Conservation (phyloP, 257 asterid species). For the Jasminum sambac region DNA sequence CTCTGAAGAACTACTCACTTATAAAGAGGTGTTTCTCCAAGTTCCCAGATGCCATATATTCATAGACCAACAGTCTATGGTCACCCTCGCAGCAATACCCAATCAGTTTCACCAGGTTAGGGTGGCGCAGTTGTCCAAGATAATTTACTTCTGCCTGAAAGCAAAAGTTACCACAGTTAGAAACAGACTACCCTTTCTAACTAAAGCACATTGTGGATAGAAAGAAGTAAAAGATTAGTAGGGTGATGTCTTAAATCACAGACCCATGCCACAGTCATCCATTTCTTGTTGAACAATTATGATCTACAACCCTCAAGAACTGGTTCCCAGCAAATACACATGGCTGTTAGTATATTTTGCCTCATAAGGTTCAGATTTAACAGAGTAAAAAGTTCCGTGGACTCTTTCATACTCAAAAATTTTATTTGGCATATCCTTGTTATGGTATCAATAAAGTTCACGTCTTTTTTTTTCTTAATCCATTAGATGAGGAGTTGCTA, state of each 20-base stretch:
- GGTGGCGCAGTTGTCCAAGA: slow-evolving; percentile 81
- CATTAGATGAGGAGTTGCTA: background rate
- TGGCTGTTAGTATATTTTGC: background rate
- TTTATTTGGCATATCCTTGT: background rate
- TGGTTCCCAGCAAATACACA: background rate
- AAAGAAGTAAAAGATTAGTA: background rate
- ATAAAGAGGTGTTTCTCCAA: slow-evolving; percentile 80
- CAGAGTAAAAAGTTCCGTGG: background rate
- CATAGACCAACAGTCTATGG: slow-evolving; percentile 84
- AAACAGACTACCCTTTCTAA: slow-evolving; percentile 16
- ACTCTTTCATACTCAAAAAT: background rate
- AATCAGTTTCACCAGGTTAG: slow-evolving; percentile 81
- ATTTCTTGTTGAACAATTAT: background rate
- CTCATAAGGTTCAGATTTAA: background rate
- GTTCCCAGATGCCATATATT: slow-evolving; percentile 96
- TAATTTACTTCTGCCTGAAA: slow-evolving; percentile 94
- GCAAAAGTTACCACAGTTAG: slow-evolving; percentile 28
- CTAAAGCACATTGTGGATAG: background rate
- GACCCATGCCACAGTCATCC: slow-evolving; percentile 13
- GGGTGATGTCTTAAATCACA: background rate
- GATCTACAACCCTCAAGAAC: background rate
- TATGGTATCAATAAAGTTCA: background rate
- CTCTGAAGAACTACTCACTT: slow-evolving; percentile 50
- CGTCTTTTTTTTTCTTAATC: background rate
- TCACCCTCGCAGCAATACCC: slow-evolving; percentile 93